A percentile compares a stretch with the other conserved stretches of the same genome.
Conservation (phyloP, 192 early-diverging fungal genomes). For the Podila epicladia region DNA sequence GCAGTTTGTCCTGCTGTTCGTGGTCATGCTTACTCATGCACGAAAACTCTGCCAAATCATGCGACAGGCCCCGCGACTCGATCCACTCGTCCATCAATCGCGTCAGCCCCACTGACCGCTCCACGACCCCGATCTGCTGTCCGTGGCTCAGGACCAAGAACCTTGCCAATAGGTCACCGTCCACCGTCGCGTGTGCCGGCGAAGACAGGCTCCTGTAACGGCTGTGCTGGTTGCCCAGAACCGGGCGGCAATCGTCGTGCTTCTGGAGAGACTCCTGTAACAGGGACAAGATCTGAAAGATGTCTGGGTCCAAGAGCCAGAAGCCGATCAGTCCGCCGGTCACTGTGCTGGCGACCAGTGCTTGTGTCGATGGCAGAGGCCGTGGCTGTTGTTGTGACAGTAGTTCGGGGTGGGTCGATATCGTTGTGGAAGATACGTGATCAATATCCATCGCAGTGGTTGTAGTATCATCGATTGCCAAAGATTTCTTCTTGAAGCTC, state of each 20-base stretch:
- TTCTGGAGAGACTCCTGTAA: constrained; percentile 18
- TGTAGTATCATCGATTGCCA: neutral
- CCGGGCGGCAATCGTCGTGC: constrained; percentile 8
- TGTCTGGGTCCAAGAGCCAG: constrained; percentile 19
- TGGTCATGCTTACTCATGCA: neutral
- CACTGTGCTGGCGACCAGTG: constrained; percentile 20
- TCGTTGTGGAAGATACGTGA: neutral
- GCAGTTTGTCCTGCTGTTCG: neutral
- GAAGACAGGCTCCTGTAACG: constrained; percentile 13
- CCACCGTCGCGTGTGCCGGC: constrained; percentile 6
- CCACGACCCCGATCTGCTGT: constrained; percentile 8
- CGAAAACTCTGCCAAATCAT: neutral
- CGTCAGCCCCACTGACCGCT: constrained; percentile 9
- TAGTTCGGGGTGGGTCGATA: neutral
- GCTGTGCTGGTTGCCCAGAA: constrained; percentile 17
- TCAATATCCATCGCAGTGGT: neutral
- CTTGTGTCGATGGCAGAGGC: constrained; percentile 11
- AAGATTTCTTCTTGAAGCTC: neutral
- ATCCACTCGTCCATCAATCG: constrained; percentile 32
- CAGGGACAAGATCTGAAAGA: constrained; percentile 12
- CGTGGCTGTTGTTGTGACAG: neutral
- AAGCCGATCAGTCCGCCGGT: constrained; percentile 32
- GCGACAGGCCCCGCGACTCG: neutral
- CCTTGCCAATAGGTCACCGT: constrained; percentile 17
- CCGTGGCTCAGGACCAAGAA: constrained; percentile 31